These are phyloP conservation scores for Oryza rufipogon DNA, from an alignment of 176 grass and related monocot species.

Conservation along the genomic window DNA sequence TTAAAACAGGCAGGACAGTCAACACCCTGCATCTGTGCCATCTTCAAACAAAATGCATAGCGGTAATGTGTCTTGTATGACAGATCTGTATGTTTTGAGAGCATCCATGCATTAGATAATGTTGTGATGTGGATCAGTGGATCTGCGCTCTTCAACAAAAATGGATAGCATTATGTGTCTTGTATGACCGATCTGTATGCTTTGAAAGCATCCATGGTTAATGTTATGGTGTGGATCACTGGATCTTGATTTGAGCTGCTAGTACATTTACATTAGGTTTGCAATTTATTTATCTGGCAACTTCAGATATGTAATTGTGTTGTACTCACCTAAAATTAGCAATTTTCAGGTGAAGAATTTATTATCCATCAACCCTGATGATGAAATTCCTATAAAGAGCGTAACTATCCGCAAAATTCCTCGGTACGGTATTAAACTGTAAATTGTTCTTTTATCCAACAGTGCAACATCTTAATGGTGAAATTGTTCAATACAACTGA, in stretches of 20 bases:
- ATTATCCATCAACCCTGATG: constrained; percentile 64
- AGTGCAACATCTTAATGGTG: background rate
- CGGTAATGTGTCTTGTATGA: background rate
- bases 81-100: background rate
- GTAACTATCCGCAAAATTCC: constrained; percentile 93
- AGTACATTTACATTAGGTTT: background rate
- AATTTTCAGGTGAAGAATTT: constrained; percentile 93
- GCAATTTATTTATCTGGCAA: constrained; percentile 3
- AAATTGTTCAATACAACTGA: background rate
- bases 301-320: background rate
- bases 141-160: background rate
- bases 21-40: background rate
- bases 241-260: background rate
- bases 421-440: constrained; percentile 44
- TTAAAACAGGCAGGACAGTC: background rate
- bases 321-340: background rate
- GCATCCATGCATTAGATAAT: background rate
- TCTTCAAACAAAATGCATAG: background rate
- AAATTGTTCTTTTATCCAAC: constrained; percentile 6
- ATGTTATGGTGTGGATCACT: background rate
- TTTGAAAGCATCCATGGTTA: background rate
- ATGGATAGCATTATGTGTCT: no score
- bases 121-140: background rate
- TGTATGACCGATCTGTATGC: no score
- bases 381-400: constrained; percentile 71